A percentile compares a stretch with the other conserved stretches of the same genome.
Conservation (phyloP, 1,284 basidiomycete genomes). For the Laetiporus sulphureus region DNA sequence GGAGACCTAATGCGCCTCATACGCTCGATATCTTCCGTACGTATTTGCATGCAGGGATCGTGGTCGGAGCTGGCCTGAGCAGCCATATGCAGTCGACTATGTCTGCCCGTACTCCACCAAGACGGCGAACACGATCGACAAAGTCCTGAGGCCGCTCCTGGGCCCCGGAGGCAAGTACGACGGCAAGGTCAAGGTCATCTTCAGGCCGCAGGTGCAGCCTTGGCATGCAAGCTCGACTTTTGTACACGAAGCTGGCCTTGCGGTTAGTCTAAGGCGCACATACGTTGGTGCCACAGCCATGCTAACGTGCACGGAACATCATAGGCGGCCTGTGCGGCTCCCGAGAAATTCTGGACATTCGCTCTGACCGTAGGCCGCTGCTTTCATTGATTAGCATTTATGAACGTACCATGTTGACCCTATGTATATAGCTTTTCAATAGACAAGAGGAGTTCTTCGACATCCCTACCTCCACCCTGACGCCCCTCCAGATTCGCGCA, state of each 20-base stretch:
- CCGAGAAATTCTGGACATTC: slow-evolving; percentile 76
- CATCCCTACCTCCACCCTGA: slow-evolving; percentile 63
- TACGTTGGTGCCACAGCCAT: too few species aligned
- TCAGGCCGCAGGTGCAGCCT: slow-evolving; percentile 79
- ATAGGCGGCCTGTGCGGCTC: slow-evolving; percentile 59
- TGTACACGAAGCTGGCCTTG: slow-evolving; percentile 78
- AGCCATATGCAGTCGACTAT: slow-evolving; percentile 58
- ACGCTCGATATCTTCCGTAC: slow-evolving; percentile 79
- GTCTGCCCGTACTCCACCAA: slow-evolving; percentile 84
- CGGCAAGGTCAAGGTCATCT: slow-evolving; percentile 74
- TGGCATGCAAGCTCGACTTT: slow-evolving; percentile 77
- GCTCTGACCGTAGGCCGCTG: slow-evolving; percentile 53
- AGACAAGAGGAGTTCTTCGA: slow-evolving; percentile 76
- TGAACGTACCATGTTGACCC: slow-evolving; percentile 4
- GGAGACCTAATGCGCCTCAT: slow-evolving; percentile 62
- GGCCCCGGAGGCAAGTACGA: slow-evolving; percentile 61
- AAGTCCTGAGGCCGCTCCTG: slow-evolving; percentile 53
- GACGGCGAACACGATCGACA: slow-evolving; percentile 52
- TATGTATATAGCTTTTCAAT: slow-evolving; percentile 57
- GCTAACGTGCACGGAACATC: too few species aligned
- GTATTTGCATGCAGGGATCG: slow-evolving; percentile 17
- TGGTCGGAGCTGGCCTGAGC: not conserved
- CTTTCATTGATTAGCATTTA: slow-evolving; percentile 4
- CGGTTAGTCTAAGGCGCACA: slow-evolving; percentile 59
- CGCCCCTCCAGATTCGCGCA: slow-evolving; percentile 68